Conservation (phyloP, 345 rosid species). For the Eucalyptus sideroxylon region DNA sequence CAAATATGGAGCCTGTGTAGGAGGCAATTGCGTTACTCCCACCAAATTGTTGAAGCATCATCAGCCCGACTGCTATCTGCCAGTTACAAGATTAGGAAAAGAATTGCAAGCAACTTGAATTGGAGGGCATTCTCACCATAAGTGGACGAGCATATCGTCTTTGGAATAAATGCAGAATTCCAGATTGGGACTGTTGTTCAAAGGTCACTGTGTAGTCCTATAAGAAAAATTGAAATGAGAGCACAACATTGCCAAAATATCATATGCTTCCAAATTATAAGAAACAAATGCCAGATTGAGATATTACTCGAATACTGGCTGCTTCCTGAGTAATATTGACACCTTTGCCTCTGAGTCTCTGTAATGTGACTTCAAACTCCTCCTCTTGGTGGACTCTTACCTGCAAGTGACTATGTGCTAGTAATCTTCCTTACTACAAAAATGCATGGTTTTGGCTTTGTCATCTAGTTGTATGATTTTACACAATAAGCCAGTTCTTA, state of each 20-base stretch:
- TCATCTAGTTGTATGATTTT: neutral
- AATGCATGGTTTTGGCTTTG: neutral
- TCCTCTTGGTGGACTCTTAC: constrained; percentile 18
- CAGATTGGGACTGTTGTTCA: neutral
- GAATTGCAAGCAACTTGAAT: neutral
- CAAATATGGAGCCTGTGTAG: constrained; percentile 40
- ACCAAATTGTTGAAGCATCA: constrained; percentile 30
- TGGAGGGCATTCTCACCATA: neutral
- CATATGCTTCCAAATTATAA: neutral
- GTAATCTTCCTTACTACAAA: neutral
- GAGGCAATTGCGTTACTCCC: constrained; percentile 28
- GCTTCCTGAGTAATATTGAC: constrained; percentile 38
- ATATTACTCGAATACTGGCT: constrained; percentile 20
- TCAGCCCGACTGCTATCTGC: constrained; percentile 47
- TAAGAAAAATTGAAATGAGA: neutral
- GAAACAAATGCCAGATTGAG: neutral
- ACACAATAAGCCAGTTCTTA: neutral
- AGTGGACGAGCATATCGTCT: constrained; percentile 1
- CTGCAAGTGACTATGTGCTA: neutral
- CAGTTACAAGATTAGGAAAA: neutral
- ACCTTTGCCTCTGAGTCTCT: constrained; percentile 28
- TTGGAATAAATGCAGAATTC: constrained; percentile 23
- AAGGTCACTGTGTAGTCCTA: constrained; percentile 18
- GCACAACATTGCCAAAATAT: neutral
- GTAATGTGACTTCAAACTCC: constrained; percentile 24